Conservation (phyloP, 306 rosid genomes). For the Urtica urens region DNA sequence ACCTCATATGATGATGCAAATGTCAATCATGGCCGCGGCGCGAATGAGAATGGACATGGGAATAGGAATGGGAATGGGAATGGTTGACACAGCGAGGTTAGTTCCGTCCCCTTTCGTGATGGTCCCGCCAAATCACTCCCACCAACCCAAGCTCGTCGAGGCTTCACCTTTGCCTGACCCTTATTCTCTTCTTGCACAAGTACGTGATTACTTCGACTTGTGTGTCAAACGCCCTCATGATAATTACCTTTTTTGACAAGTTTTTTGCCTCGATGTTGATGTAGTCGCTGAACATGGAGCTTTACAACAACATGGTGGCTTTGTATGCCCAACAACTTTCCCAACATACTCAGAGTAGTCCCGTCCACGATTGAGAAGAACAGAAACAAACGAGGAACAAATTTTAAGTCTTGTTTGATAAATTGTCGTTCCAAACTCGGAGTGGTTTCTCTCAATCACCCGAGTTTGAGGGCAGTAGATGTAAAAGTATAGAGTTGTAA, state of each 20-base stretch:
- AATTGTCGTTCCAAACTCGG: too few relatives aligned
- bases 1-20: constrained; percentile 44
- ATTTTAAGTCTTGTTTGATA: too few relatives aligned
- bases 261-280: constrained; percentile 4
- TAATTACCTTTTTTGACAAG: neutral
- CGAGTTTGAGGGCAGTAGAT: too few relatives aligned
- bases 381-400: too few relatives aligned
- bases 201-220: constrained; percentile 12
- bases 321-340: constrained; percentile 29
- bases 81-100: constrained; percentile 21
- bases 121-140: constrained; percentile 13
- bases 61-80: constrained; percentile 28
- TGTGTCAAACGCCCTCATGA: too few relatives aligned
- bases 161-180: constrained; percentile 24
- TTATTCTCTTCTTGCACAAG: constrained; percentile 30
- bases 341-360: too few relatives aligned
- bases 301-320: constrained; percentile 40
- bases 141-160: constrained; percentile 17
- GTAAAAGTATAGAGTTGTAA: too few relatives aligned
- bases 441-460: too few relatives aligned
- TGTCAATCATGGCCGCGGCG: constrained; percentile 32
- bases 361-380: too few relatives aligned
- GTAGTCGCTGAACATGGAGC: constrained; percentile 43
- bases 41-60: constrained; percentile 20
- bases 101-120: constrained; percentile 26